Evolutionary conservation across 2,329 filamentous ascomycete genomes (phyloP), one percentile per base, ranked within the genome.

Genomic region (Claviceps sp.): DNA sequence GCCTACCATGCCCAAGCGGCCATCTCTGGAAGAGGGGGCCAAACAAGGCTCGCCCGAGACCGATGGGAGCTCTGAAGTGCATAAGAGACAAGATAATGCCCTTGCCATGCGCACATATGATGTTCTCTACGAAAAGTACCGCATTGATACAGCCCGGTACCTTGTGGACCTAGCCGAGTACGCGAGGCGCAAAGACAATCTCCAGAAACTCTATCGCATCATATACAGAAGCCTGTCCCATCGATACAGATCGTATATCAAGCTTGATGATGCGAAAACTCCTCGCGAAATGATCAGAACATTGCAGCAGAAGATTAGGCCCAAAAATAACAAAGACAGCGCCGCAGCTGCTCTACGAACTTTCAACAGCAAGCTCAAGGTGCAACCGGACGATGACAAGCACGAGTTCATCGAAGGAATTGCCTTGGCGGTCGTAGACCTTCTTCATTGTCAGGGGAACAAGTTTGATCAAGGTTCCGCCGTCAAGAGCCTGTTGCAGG

Each of bases 161-260:
- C 13, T 52, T 5, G 34, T 46, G n/a, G 44, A 49, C 14, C 49
- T 55, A 9, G 40, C 22, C 8, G 38, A 37, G 20, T 50, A 55
- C 47, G 23, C 43, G 5, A n/a, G 49, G 1, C n/a, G 29, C 22
- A 53, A 50, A 39, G 46, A 55, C 16, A 29, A 50, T 16, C 17
- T 57, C 23, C 50, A 50, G 16, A 45, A 52, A 22, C 51, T 57
- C 16, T 45, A 50, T 49, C 26, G 38, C 14, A 48, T 45, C 37
- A 56, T 57, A 7, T 56, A 46, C 43, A 38, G 29, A 36, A 54
- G 45, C 34, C 46, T 56, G 17, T 16, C 40, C 9, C 49, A 56
- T 13, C 50, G 40, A 2, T 55, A 50, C 46, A 43, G 48, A 4
- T 46, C 48, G 13, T 53, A 55, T 20, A 43, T 57, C n/a, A 50